phyloP scores from a whole-genome alignment of 2,329 filamentous ascomycete species.

The Penicillium sp. region DNA sequence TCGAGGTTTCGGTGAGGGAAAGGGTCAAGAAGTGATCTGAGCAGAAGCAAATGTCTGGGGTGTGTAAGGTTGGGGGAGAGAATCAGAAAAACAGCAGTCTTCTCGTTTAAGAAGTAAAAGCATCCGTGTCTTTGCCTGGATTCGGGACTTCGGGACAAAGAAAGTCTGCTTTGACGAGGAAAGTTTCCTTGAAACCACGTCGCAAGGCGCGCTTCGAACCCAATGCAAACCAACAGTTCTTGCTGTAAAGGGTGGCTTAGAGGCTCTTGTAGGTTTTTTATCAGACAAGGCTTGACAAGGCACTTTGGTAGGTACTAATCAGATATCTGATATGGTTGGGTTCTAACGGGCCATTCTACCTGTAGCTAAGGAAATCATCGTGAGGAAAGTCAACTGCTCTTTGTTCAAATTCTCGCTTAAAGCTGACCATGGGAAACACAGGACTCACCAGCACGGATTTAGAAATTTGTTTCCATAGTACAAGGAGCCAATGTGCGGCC shows the following conservation, averaged over 20 bases:
- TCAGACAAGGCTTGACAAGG: neutral
- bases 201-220: neutral
- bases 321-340: neutral
- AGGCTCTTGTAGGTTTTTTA: neutral
- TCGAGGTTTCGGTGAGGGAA: neutral
- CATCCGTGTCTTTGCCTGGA: neutral
- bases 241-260: neutral
- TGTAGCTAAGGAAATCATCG: neutral
- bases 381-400: neutral
- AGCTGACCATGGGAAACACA: neutral
- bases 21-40: neutral
- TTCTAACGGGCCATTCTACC: neutral
- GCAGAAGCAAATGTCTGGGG: neutral
- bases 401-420: constrained; percentile 18
- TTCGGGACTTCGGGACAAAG: constrained; percentile 1
- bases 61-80: neutral
- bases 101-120: constrained; percentile 3
- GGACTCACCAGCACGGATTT: constrained; percentile 5
- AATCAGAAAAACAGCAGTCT: neutral
- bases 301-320: neutral
- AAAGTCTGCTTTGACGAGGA: neutral
- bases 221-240: neutral
- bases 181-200: neutral
- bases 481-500: constrained; percentile 1
- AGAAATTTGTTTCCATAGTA: neutral